Conservation (phyloP, 768 basidiomycete genomes). For the Lactarius quietus region DNA sequence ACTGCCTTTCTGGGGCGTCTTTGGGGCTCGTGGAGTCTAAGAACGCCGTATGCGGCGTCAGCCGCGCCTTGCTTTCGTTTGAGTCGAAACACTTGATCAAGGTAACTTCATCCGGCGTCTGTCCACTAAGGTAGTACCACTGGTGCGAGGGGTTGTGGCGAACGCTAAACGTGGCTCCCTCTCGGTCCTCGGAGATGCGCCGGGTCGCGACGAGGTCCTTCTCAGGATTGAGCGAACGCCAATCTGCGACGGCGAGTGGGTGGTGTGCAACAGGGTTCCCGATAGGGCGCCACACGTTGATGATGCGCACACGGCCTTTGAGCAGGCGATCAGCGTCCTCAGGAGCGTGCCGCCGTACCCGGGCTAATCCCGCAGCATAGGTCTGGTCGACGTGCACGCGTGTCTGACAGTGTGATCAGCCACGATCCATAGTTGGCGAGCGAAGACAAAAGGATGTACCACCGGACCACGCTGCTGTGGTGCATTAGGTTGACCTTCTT, state of each 20-base stretch:
- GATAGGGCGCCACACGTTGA: slow-evolving; percentile 49
- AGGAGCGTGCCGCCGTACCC: slow-evolving; percentile 39
- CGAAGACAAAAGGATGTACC: slow-evolving; percentile 27
- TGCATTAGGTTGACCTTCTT: slow-evolving; percentile 12
- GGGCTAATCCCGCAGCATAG: slow-evolving; percentile 34
- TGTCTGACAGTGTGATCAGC: slow-evolving; percentile 27
- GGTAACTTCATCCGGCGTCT: slow-evolving; percentile 30
- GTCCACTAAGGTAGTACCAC: slow-evolving; percentile 36
- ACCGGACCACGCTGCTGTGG: slow-evolving; percentile 34
- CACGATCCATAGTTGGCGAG: background rate
- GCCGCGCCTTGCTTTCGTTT: slow-evolving; percentile 36
- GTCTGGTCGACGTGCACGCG: slow-evolving; percentile 48
- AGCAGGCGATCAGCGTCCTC: slow-evolving; percentile 43
- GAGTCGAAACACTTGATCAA: slow-evolving; percentile 45
- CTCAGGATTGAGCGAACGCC: slow-evolving; percentile 35
- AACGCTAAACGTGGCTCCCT: slow-evolving; percentile 34
- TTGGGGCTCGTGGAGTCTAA: slow-evolving; percentile 35
- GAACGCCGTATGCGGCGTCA: slow-evolving; percentile 46
- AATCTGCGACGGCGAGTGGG: slow-evolving; percentile 43
- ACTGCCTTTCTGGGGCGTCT: slow-evolving; percentile 40
- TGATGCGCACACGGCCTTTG: slow-evolving; percentile 41
- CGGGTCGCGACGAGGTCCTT: slow-evolving; percentile 39
- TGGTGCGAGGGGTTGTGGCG: slow-evolving; percentile 32
- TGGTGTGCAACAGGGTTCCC: slow-evolving; percentile 38
- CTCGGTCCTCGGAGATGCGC: slow-evolving; percentile 35